Percentiles rank a stretch among this genome's conserved stretches.
phyloP scores from a whole-genome alignment of 345 rosid genomes.

The Euclidium syriacum region DNA sequence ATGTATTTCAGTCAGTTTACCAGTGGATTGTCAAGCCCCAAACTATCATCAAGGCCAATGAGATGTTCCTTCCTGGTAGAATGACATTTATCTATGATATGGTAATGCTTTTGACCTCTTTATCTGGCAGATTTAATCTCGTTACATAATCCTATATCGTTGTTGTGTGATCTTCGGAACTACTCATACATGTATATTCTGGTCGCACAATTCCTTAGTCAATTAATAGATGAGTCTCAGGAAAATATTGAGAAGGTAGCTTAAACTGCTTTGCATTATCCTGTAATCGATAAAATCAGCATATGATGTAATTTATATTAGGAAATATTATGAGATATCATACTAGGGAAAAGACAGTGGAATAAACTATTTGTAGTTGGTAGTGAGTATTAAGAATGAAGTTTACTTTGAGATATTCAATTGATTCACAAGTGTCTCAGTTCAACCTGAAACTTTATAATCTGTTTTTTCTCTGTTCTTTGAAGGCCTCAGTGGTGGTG shows the following conservation, averaged over 20 bases:
- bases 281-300: background rate
- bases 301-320: background rate
- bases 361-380: background rate
- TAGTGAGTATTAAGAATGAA: background rate
- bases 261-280: background rate
- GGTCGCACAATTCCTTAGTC: background rate
- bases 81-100: constrained; percentile 80
- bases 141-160: background rate
- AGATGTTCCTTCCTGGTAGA: constrained; percentile 96
- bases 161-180: background rate
- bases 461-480: background rate
- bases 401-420: background rate
- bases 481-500: background rate
- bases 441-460: background rate
- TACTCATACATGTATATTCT: background rate
- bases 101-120: constrained; percentile 35
- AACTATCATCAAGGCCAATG: constrained; percentile 74
- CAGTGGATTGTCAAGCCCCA: constrained; percentile 94
- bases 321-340: background rate
- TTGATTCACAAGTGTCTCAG: background rate
- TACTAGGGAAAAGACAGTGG: background rate
- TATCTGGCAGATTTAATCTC: background rate
- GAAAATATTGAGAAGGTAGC: background rate
- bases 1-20: constrained; percentile 67
- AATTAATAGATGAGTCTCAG: background rate